Base-by-base conservation (phyloP, 495 filamentous ascomycete genomes). In the Geopyxis carbonaria region DNA sequence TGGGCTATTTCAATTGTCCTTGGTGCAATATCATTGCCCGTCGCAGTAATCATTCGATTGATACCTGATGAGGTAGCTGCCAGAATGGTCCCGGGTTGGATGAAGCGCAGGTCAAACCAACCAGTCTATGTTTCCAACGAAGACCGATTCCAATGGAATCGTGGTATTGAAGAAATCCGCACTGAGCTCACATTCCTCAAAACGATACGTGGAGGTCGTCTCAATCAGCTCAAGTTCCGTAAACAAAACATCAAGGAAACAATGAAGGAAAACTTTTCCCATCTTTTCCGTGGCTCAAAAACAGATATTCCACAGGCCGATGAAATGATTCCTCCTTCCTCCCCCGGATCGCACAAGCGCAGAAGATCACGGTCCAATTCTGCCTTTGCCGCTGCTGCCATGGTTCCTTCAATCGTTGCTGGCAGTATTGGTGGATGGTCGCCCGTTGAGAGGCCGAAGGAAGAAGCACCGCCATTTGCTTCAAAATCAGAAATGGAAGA, bases 151-250 rank as follows among this genome's bases (percentile, higher is more conserved):
- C 66, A 78, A 46, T 78, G 69, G 70, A 71, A 71, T 35, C 61
- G 64, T 11, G 69, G 64, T 2, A 45, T 73, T 37, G 68, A 70
- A 46, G 79, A 83, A 28, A 78, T 92, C 43, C 64, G 74, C 20
- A 77, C 86, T 48, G 77, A 92, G 49, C 67, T 92, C 31, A 70
- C 70, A 25, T 94, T 92, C 64, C 67, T 97, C 55, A 93, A 85
- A 64, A 81, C 69, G 45, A 67, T 94, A 45, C 86, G 85, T 18
- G 91, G 89, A 45, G 91, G 91, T 21, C 82, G 89, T 41, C 61
- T 97, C 33, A 85, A 78, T 57, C 73, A 81, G 45, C 68, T 95
- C 45, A 80, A 76, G 50, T 91, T 92, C 59, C 8, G 30, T 1
- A 19, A 14, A 7, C 18, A 34, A 6, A 20, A 33, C 39, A 9